phyloP scores from a whole-genome alignment of 2,329 filamentous ascomycete species.

The Amylocarpus encephaloides region DNA sequence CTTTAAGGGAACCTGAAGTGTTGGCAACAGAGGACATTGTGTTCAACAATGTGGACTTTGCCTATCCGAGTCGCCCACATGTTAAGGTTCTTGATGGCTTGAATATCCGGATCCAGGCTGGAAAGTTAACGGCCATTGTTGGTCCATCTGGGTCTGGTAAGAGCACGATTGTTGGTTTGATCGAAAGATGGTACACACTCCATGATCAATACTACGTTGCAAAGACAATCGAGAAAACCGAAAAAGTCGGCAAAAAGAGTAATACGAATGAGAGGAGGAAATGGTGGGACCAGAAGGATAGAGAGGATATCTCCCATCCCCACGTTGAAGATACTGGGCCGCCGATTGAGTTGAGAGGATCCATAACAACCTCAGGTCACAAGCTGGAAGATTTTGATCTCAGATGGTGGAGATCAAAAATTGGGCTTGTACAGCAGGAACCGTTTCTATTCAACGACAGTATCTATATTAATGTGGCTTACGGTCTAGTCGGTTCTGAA shows the following conservation, averaged over 20 bases:
- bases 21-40: too few species aligned
- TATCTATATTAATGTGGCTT: slow-evolving; percentile 53
- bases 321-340: slow-evolving; percentile 15
- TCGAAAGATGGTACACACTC: slow-evolving; percentile 41
- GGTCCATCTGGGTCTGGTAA: slow-evolving; percentile 38
- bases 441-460: slow-evolving; percentile 60
- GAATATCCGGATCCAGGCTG: slow-evolving; percentile 28
- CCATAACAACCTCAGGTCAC: too few species aligned
- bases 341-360: slow-evolving; percentile 15
- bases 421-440: slow-evolving; percentile 60
- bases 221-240: too few species aligned
- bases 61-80: slow-evolving; percentile 31
- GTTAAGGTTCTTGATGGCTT: slow-evolving; percentile 31
- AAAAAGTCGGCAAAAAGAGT: too few species aligned
- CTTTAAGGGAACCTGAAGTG: too few species aligned
- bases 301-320: slow-evolving; percentile 34
- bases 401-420: slow-evolving; percentile 51
- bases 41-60: too few species aligned
- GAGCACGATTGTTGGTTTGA: slow-evolving; percentile 36
- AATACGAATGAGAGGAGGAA: too few species aligned
- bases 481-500: slow-evolving; percentile 16
- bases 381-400: too few species aligned
- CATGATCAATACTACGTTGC: too few species aligned
- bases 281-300: too few species aligned
- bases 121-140: slow-evolving; percentile 37